Base-by-base conservation (phyloP, 2,329 filamentous ascomycete species). In the Plenodomus tracheiphilus region DNA sequence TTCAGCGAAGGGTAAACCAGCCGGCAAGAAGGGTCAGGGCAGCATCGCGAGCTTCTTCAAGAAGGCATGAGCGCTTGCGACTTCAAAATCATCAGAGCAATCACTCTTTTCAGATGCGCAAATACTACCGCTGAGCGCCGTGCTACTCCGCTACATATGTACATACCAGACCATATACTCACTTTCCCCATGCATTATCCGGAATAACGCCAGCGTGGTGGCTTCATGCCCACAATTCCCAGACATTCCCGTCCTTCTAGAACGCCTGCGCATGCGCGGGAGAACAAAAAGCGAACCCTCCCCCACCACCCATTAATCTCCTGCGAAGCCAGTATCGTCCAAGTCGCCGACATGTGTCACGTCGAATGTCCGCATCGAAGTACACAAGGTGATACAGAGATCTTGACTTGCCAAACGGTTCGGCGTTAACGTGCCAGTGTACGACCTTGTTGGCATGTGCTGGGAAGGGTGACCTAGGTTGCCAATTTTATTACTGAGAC, bases 1-100 rank as follows among this genome's bases (percentile, higher is more conserved):
- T 69, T 44, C 76, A 75, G 75, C 77, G 1, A 89, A 90, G 66
- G 68, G 66, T 42, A 81, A 78, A 65, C 77, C 74, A 59, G 70
- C 62, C n/a, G 69, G 52, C 10, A 76, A 74, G 50, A 68, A 73
- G 9, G 77, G 82, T 2, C 87, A 91, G 65, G 91, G 91, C 2
- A 96, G 80, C 68, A 96, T 96, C 66, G 96, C 92, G 87, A 91
- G 87, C 1, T 96, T 96, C 74, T 96, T 96, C 72, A 81, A 82
- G 36, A 96, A 95, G 77, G 94, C 91, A 65, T 72, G 56, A 59
- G 25, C 11, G 11, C 11, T 15, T 32, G 28, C 13, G 28, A 32
- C 28, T 32, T 32, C 6, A 32, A 8, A 6, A 15, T 32, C 10
- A 32, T 15, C 9, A 32, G 28, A 11, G 13, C 6, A 15, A 7